A percentile compares a stretch with the other conserved stretches of the same genome.
Evolutionary conservation across 2,329 filamentous ascomycete species (phyloP).

Genomic region (Cladophialophora carrionii): DNA sequence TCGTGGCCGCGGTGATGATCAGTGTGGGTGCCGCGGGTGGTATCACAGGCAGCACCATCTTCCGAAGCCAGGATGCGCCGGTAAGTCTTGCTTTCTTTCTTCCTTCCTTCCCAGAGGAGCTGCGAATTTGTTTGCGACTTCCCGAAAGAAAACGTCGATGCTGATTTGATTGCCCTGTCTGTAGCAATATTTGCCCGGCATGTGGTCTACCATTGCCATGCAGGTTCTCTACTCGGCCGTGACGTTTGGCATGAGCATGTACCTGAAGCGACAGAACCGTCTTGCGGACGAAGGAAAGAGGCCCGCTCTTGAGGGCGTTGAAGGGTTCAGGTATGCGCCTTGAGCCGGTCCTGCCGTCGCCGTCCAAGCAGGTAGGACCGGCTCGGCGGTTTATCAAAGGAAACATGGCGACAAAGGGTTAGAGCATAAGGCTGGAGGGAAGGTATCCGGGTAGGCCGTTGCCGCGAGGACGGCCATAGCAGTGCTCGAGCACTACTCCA

Average conservation of each 20-base stretch:
- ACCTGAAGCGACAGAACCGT: conserved; percentile 32
- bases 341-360: conserved; percentile 4
- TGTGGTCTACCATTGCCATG: conserved; percentile 33
- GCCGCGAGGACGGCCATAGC: background rate
- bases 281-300: conserved; percentile 31
- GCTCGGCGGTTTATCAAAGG: background rate
- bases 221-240: conserved; percentile 23
- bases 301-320: conserved; percentile 27
- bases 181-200: conserved; percentile 31
- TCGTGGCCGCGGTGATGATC: conserved; percentile 1
- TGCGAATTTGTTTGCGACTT: too few relatives aligned
- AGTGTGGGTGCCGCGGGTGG: background rate
- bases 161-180: background rate
- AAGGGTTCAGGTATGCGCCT: conserved; percentile 32
- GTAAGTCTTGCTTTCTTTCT: background rate
- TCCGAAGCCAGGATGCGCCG: conserved; percentile 12
- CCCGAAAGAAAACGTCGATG: background rate
- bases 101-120: too few relatives aligned
- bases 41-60: background rate
- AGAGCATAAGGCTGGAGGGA: background rate
- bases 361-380: background rate
- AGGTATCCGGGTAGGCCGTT: background rate
- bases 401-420: background rate
- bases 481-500: too few relatives aligned
- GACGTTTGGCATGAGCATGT: conserved; percentile 27